Evolutionary conservation across 768 basidiomycete species (phyloP).

Genomic region (Mycena filopes): DNA sequence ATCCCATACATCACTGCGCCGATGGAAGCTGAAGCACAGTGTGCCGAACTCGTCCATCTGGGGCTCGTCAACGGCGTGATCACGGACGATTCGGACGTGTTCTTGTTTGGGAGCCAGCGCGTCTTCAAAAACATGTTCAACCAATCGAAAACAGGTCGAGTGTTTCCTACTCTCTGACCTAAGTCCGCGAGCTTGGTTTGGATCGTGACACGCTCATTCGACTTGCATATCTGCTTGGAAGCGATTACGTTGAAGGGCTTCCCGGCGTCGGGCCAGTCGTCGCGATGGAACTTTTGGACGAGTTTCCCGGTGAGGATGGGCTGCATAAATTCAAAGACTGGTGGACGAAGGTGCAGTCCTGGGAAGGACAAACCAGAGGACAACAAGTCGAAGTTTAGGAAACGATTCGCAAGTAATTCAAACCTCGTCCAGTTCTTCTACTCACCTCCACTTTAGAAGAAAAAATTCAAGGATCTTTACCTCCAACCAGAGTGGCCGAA

Average conservation of each 20-base stretch:
- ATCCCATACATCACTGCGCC: slow-evolving; percentile 99
- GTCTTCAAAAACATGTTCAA: slow-evolving; percentile 99
- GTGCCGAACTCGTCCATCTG: slow-evolving; percentile 88
- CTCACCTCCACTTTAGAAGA: slow-evolving; percentile 67
- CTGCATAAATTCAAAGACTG: slow-evolving; percentile 90
- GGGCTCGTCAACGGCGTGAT: slow-evolving; percentile 96
- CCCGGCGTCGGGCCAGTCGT: slow-evolving; percentile 94
- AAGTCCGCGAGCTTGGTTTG: slow-evolving; percentile 85
- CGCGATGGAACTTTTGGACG: slow-evolving; percentile 94
- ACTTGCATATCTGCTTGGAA: slow-evolving; percentile 93
- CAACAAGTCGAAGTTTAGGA: slow-evolving; percentile 79
- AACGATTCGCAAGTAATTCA: slow-evolving; percentile 75
- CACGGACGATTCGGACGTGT: slow-evolving; percentile 99
- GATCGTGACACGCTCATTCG: slow-evolving; percentile 87
- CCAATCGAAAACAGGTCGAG: slow-evolving; percentile 97
- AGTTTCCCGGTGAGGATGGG: slow-evolving; percentile 90
- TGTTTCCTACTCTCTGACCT: slow-evolving; percentile 91
- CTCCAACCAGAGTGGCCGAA: slow-evolving; percentile 91
- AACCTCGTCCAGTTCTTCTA: not conserved
- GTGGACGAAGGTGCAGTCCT: slow-evolving; percentile 93
- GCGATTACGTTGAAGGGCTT: slow-evolving; percentile 95
- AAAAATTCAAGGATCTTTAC: slow-evolving; percentile 86
- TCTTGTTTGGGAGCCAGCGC: slow-evolving; percentile 94
- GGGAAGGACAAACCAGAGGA: slow-evolving; percentile 86
- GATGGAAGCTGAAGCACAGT: slow-evolving; percentile 99